Conservation (phyloP, 306 rosid species). For the Comarum palustre region DNA sequence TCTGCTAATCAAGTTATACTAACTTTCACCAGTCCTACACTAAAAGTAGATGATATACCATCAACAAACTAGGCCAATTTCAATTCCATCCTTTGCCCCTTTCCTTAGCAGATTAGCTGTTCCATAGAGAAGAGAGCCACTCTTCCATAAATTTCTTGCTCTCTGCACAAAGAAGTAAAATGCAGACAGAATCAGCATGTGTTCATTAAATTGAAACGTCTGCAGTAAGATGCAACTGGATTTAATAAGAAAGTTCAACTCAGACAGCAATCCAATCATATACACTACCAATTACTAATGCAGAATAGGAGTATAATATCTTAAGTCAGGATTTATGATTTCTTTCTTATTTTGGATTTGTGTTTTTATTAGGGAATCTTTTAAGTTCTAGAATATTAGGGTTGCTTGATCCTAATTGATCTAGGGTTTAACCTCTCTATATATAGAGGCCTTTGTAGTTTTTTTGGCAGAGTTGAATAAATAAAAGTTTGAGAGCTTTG, state of each 20-base stretch:
- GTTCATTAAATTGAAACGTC: not conserved
- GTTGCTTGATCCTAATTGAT: no score
- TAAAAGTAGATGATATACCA: not conserved
- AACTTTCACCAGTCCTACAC: conserved; percentile 6
- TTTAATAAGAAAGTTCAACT: not conserved
- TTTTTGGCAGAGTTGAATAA: no score
- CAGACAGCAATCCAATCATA: not conserved
- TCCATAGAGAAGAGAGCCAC: conserved; percentile 73
- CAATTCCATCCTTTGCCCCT: not conserved
- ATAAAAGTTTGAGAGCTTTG: no score
- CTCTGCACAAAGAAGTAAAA: conserved; percentile 46
- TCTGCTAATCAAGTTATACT: conserved; percentile 10
- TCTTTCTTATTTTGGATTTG: no score
- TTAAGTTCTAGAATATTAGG: no score
- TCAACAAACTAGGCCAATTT: not conserved
- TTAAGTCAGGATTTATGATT: no score
- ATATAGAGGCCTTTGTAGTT: no score
- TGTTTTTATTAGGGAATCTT: no score
- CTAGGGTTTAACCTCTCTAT: no score
- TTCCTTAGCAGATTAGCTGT: conserved; percentile 41
- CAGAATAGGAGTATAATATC: no score
- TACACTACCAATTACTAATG: not conserved
- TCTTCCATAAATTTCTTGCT: conserved; percentile 75
- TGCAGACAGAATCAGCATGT: conserved; percentile 26
- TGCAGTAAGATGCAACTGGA: not conserved